Base-by-base conservation (phyloP, 306 rosid species). In the Vicia sativa region DNA sequence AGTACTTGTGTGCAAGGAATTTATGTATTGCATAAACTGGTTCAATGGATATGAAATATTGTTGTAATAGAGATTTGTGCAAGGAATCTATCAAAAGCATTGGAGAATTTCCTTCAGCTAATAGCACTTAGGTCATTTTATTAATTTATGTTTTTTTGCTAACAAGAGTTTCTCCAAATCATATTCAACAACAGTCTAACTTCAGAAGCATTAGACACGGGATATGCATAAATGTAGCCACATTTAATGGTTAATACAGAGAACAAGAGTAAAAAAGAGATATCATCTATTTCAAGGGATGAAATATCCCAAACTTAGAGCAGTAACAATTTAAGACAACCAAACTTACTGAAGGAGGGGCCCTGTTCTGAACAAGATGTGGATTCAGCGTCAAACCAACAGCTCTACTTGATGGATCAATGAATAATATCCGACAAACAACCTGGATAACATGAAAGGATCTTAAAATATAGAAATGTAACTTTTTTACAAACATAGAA, bases 361-460 rank as follows among this genome's bases (percentile, higher is more conserved):
- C 77, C 81, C 67, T 90, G 85, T 88, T 83, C 67, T 74, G 89
- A 82, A 93, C 81, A 67, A 93, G 97, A 85, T 90, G 87, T 12
- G 90, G 89, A 86, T 87, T 90, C 77, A 93, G 68, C 14, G 99
- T 93, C 96, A 93, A 85, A 55, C 99, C 99, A 78, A 93, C 84
- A 59, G 97, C 95, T 84, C 95, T 90, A 35, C 85, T 86, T 62
- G 89, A 85, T 31, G 99, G 97, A 81, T 93, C 96, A 74, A 93
- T 77, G 77, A 93, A 93, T 71, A 93, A 71, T 79, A 93, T 84
- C 75, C 97, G 91, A 62, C 95, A 90, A 82, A 80, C 73, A 74
- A 87, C 89, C 98, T 93, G 67, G 14, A 83, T 34, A 70, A 79
- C 46, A 75, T 66, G 42, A 42, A 62, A 31, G 61, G 49, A 54